Conservation (phyloP, 129 eudicot genomes). For the Pulicaria dysenterica region DNA sequence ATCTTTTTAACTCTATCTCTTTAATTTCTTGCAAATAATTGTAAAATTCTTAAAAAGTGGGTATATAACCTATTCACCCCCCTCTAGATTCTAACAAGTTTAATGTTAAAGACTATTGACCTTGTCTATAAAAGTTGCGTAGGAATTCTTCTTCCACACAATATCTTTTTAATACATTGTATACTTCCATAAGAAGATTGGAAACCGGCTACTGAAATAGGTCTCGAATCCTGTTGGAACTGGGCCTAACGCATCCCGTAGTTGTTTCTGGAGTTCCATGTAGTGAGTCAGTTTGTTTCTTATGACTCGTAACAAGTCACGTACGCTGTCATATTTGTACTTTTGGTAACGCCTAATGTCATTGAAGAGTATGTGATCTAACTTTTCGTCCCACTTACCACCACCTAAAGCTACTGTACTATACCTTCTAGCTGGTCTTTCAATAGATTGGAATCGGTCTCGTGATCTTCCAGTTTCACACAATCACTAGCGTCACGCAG, state of each 20-base stretch:
- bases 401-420: constrained; percentile 55
- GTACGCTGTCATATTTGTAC: constrained; percentile 70
- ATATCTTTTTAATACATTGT: constrained; percentile 47
- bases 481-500: constrained; percentile 82
- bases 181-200: constrained; percentile 83
- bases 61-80: too few relatives aligned
- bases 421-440: constrained; percentile 60
- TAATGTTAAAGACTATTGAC: constrained; percentile 25
- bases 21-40: too few relatives aligned
- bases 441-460: constrained; percentile 48
- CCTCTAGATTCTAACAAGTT: too few relatives aligned
- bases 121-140: constrained; percentile 51
- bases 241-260: constrained; percentile 53
- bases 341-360: constrained; percentile 70
- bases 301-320: constrained; percentile 80
- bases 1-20: too few relatives aligned
- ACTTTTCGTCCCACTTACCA: constrained; percentile 86
- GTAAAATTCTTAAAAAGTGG: too few relatives aligned
- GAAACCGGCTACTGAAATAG: constrained; percentile 73
- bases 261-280: constrained; percentile 64
- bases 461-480: constrained; percentile 80
- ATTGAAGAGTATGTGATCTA: constrained; percentile 52
- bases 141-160: constrained; percentile 64
- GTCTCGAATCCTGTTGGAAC: constrained; percentile 80
- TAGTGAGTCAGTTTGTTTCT: constrained; percentile 86